Base-by-base conservation (phyloP, 306 rosid species). In the Malus sylvestris region DNA sequence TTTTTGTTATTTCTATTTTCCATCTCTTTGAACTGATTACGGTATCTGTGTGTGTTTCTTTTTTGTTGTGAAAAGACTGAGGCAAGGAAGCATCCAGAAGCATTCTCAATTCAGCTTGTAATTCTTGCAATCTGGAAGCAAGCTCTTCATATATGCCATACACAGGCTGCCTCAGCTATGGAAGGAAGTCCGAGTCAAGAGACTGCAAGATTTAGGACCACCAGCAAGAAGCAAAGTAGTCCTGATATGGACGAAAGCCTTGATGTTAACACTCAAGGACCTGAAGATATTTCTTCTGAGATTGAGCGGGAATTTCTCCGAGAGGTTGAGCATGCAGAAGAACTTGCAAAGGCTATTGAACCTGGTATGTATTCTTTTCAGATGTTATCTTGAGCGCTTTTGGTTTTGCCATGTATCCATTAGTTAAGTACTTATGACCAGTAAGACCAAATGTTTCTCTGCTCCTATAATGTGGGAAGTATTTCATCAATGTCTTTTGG, bases 101-200 rank as follows among this genome's bases (percentile, higher is more conserved):
- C 98, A 77, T 93, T 96, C 83, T 89, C 99, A 70, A 87, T 96
- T 81, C 96, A 89, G 84, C 98, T 96, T 83, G 99, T 96, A 70
- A 91, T 93, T 81, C 99, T 96, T 85, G 96, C 99, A 74, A 93
- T 96, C 72, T 96, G 99, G 98, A 96, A 93, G 83, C 93, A 96
- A 88, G 99, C 98, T 15, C 78, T 96, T 85, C 86, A 96, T 84
- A 96, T 96, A 84, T 96, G 99, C 88, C 99, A 96, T 82, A 90
- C 99, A 6, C 97, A 86, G 83, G 99, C 97, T 81, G 98, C 99
- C 81, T 96, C 98, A 5, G 99, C 96, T 72, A 93, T 91, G 89
- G 97, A 93, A 86, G 99, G 98, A 76, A 93, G 97, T 87, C 98
- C 97, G 68, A 89, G 80, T 85, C 97, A 85, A 83, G 98, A 93